phyloP scores from a whole-genome alignment of 2,329 filamentous ascomycete genomes.

The Trichoderma breve region DNA sequence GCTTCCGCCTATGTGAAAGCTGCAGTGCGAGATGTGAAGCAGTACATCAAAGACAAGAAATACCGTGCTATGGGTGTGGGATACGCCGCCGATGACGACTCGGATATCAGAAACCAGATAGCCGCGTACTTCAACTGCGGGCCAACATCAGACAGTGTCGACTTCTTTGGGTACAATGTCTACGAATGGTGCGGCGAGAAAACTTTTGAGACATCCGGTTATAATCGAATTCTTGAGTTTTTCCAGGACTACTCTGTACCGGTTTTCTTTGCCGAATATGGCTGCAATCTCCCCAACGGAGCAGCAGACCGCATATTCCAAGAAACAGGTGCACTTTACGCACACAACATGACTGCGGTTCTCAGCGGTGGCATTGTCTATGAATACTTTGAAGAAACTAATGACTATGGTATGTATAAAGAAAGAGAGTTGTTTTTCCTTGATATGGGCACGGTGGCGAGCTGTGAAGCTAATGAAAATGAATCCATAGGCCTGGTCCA shows the following conservation, averaged over 20 bases:
- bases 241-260: constrained; percentile 88
- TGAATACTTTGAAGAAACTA: constrained; percentile 93
- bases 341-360: constrained; percentile 74
- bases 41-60: constrained; percentile 78
- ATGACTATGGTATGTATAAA: constrained; percentile 71
- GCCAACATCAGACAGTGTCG: constrained; percentile 61
- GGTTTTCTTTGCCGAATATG: constrained; percentile 98
- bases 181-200: constrained; percentile 98
- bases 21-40: constrained; percentile 92
- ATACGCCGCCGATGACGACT: constrained; percentile 94
- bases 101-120: constrained; percentile 74
- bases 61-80: constrained; percentile 84
- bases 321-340: constrained; percentile 81
- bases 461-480: constrained; percentile 9
- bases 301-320: constrained; percentile 72
- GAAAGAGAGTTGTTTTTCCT: neutral
- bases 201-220: constrained; percentile 73
- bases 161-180: constrained; percentile 99
- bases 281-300: constrained; percentile 72
- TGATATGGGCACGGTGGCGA: neutral
- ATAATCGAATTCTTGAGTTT: constrained; percentile 77
- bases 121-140: constrained; percentile 96
- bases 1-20: constrained; percentile 97
- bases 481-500: constrained; percentile 59
- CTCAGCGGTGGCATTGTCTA: constrained; percentile 98